phyloP scores from a whole-genome alignment of 2,329 filamentous ascomycete genomes.

The Fusarium secorum region DNA sequence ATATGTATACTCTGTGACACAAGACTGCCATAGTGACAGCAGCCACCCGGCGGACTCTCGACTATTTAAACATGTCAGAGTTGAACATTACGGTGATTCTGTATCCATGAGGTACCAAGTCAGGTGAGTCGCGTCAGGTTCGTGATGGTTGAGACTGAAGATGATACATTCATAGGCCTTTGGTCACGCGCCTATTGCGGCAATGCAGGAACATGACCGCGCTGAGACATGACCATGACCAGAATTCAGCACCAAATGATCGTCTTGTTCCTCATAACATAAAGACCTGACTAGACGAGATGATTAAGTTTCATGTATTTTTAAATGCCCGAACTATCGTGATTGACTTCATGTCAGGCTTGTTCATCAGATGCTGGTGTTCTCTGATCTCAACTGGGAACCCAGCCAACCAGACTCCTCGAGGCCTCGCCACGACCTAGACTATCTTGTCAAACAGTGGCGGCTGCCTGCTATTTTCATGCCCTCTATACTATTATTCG shows the following conservation, averaged over 20 bases:
- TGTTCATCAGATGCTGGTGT: conserved; percentile 26
- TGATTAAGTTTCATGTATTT: conserved; percentile 15
- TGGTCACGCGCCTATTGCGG: conserved; percentile 28
- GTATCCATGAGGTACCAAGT: conserved; percentile 15
- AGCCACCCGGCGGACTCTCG: neutral
- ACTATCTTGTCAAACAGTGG: conserved; percentile 2
- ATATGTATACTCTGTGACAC: conserved; percentile 17
- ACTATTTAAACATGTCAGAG: conserved; percentile 21
- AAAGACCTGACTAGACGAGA: conserved; percentile 19
- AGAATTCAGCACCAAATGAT: conserved; percentile 25
- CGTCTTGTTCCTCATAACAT: neutral
- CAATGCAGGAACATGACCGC: conserved; percentile 37
- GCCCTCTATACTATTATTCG: conserved; percentile 7
- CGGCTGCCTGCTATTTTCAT: neutral
- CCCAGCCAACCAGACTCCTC: conserved; percentile 12
- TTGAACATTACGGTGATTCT: neutral
- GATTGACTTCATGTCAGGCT: conserved; percentile 35
- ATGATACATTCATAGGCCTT: conserved; percentile 18
- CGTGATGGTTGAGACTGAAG: conserved; percentile 27
- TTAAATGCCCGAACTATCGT: conserved; percentile 10
- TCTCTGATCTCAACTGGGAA: conserved; percentile 22
- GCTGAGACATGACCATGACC: conserved; percentile 31
- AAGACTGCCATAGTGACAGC: conserved; percentile 9
- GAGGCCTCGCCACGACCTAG: conserved; percentile 1
- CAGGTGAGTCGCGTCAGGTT: conserved; percentile 37